Evolutionary conservation across 2,329 filamentous ascomycete species (phyloP), one percentile per base, ranked within the genome.

Genomic region (Phaeophleospora eucalypticola): DNA sequence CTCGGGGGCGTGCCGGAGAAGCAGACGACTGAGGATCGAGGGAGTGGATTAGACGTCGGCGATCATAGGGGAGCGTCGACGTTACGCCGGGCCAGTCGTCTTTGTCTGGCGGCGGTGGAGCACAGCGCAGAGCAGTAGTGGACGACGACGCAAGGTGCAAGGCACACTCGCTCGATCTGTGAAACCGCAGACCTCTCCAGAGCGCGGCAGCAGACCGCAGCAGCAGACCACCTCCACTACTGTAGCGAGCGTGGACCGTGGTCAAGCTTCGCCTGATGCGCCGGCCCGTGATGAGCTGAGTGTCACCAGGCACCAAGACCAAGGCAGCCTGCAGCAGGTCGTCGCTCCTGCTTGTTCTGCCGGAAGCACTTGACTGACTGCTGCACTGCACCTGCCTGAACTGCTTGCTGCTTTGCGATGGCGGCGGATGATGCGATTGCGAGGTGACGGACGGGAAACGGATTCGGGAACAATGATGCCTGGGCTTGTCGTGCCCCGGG

Each of bases 61-160:
- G 37, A 24, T 39, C 12, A 20, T 19, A 39, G 8, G 9, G 4
- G 16, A 12, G 12, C 15, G 15, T 37, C 36, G 36, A n/a, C 36
- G 36, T 37, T 37, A 19, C 19, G 36, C 36, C 36, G 36, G 37
- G 17, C 37, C 37, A 39, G 37, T 39, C 18, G 18, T 21, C 37
- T 16, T 18, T 29, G 24, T 29, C 24, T 29, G 6, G n/a, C n/a
- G n/a, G n/a, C n/a, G n/a, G n/a, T n/a, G n/a, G n/a, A n/a, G n/a
- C n/a, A n/a, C n/a, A n/a, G n/a, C n/a, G n/a, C n/a, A n/a, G n/a
- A n/a, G n/a, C n/a, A n/a, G n/a, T n/a, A n/a, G n/a, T n/a, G n/a
- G n/a, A n/a, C n/a, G n/a, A n/a, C n/a, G 24, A 29, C 24, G 24
- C 24, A 29, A 29, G 24, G 24, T 29, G 12, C 24, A 29, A n/a